Evolutionary conservation across 129 eudicot species (phyloP).

Genomic region (Calendula officinalis): DNA sequence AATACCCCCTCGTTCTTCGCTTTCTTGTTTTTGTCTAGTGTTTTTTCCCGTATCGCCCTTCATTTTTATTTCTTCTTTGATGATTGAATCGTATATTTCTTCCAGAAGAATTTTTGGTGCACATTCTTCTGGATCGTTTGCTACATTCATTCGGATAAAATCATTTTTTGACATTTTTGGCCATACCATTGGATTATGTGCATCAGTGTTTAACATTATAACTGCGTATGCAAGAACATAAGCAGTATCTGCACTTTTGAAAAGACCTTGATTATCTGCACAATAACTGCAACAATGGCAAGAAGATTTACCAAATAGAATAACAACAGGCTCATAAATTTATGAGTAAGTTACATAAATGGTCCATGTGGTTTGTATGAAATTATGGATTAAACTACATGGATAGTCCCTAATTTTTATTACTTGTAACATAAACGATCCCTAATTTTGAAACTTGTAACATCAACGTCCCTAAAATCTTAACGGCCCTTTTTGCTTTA

Average conservation of each 20-base stretch:
- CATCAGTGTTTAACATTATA: constrained; percentile 92
- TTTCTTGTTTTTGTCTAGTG: constrained; percentile 57
- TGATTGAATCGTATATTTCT: constrained; percentile 85
- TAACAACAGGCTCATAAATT: not conserved
- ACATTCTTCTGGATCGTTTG: constrained; percentile 71
- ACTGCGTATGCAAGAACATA: constrained; percentile 95
- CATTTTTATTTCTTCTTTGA: constrained; percentile 85
- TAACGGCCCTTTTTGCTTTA: too few species aligned
- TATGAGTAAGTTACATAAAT: too few species aligned
- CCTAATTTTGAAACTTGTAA: too few species aligned
- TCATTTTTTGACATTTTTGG: constrained; percentile 92
- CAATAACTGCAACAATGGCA: constrained; percentile 64
- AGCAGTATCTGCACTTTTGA: constrained; percentile 94
- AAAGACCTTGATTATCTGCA: constrained; percentile 86
- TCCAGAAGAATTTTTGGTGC: constrained; percentile 65
- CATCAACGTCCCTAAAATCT: too few species aligned
- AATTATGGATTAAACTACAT: too few species aligned
- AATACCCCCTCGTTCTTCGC: constrained; percentile 73
- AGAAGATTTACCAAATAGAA: not conserved
- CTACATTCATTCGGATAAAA: constrained; percentile 70
- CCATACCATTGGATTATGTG: constrained; percentile 94
- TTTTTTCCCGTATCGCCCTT: constrained; percentile 57
- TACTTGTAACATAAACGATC: too few species aligned
- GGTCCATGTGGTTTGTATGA: too few species aligned
- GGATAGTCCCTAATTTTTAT: too few species aligned